Evolutionary conservation across 2,329 filamentous ascomycete genomes (phyloP).

Genomic region (Corinectria fuckeliana): DNA sequence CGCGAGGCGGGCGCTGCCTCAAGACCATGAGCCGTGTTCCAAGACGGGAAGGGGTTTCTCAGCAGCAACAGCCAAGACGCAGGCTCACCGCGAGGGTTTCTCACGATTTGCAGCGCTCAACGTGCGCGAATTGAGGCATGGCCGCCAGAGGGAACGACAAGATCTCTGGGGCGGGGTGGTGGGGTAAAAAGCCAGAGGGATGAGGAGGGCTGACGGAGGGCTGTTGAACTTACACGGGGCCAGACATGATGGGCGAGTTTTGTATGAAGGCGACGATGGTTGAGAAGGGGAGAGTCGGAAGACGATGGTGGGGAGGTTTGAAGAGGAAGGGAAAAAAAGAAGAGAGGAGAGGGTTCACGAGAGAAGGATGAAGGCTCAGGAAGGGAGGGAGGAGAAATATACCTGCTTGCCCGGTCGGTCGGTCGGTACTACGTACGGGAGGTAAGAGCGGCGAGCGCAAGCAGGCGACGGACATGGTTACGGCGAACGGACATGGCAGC

Average conservation of each 20-base stretch:
- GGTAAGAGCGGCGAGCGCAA: conserved; percentile 10
- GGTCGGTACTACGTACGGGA: background rate
- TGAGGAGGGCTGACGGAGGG: conserved; percentile 29
- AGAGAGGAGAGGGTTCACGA: conserved; percentile 28
- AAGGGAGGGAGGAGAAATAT: conserved; percentile 3
- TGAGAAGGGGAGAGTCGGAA: conserved; percentile 10
- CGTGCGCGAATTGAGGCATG: conserved; percentile 46
- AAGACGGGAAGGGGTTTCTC: conserved; percentile 31
- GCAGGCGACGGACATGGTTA: conserved; percentile 8
- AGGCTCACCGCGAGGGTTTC: conserved; percentile 23
- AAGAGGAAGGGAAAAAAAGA: conserved; percentile 24
- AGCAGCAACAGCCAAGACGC: conserved; percentile 6
- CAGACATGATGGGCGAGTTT: conserved; percentile 62
- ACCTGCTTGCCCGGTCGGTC: too few relatives aligned
- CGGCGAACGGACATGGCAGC: conserved; percentile 1
- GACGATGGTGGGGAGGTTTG: conserved; percentile 28
- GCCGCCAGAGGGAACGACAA: conserved; percentile 23
- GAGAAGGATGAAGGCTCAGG: conserved; percentile 32
- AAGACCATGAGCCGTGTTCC: conserved; percentile 46
- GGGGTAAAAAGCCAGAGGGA: conserved; percentile 43
- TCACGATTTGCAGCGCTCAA: conserved; percentile 32
- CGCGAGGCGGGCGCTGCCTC: conserved; percentile 73
- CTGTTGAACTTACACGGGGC: conserved; percentile 70
- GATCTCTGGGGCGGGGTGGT: conserved; percentile 47
- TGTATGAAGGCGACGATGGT: conserved; percentile 21